Evolutionary conservation across 73 alveolate genomes (phyloP).

Genomic region (Blepharisma japonicum): DNA sequence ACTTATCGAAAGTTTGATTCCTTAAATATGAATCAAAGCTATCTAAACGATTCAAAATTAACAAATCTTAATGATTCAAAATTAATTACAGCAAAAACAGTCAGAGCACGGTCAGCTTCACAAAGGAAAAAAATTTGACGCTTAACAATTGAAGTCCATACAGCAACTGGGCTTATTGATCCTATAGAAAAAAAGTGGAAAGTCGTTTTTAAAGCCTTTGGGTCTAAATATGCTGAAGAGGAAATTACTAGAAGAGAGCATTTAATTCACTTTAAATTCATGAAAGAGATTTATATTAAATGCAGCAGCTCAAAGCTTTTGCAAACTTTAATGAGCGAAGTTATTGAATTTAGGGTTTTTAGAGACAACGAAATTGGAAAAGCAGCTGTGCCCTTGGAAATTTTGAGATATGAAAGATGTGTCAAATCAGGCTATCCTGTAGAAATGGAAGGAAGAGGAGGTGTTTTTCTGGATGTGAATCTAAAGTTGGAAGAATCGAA

Average conservation of each 20-base stretch:
- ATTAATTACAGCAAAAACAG: background rate
- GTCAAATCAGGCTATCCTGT: background rate
- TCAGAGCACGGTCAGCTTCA: constrained; percentile 1
- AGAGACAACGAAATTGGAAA: constrained; percentile 8
- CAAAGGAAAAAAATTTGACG: background rate
- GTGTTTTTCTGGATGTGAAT: constrained; percentile 3
- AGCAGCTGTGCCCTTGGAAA: background rate
- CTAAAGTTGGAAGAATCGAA: background rate
- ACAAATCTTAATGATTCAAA: background rate
- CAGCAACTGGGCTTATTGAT: background rate
- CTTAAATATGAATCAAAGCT: too few relatives aligned
- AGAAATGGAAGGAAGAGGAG: background rate
- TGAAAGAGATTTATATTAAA: background rate
- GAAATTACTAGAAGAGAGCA: constrained; percentile 9
- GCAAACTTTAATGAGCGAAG: background rate
- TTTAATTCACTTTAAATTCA: background rate
- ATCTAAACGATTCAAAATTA: background rate
- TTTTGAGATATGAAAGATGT: background rate
- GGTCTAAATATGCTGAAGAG: background rate
- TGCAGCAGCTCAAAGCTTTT: background rate
- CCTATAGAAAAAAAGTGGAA: background rate
- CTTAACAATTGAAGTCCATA: background rate
- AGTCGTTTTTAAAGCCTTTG: background rate
- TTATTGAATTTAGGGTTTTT: background rate
- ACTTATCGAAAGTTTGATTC: too few relatives aligned